Evolutionary conservation across 305 asterid genomes (phyloP).

Genomic region (Salvia sclarea): DNA sequence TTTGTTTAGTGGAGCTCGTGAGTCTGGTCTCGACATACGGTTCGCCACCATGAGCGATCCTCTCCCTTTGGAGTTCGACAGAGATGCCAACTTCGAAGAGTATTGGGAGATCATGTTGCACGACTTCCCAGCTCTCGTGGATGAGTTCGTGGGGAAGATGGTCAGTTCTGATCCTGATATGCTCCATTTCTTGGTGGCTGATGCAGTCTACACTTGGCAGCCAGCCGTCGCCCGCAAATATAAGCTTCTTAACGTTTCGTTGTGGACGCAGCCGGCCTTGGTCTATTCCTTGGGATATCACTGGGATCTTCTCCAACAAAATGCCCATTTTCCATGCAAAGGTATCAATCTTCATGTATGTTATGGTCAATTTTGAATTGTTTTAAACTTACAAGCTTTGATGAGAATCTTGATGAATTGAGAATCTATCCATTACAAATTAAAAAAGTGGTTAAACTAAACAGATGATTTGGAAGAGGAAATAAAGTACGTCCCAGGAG

Average conservation of each 20-base stretch:
- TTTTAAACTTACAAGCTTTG: too few species aligned
- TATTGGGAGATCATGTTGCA: slow-evolving; percentile 34
- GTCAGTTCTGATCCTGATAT: slow-evolving; percentile 21
- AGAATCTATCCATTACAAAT: too few species aligned
- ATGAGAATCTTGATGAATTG: too few species aligned
- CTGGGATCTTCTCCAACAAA: slow-evolving; percentile 42
- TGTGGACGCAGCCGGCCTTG: slow-evolving; percentile 58
- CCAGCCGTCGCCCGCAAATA: slow-evolving; percentile 44
- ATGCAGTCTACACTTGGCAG: slow-evolving; percentile 45
- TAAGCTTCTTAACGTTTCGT: slow-evolving; percentile 47
- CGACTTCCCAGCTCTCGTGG: slow-evolving; percentile 43
- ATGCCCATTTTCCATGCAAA: slow-evolving; percentile 49
- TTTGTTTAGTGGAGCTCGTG: slow-evolving; percentile 40
- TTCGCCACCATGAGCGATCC: slow-evolving; percentile 48
- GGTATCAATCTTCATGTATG: too few species aligned
- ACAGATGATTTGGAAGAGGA: slow-evolving; percentile 46
- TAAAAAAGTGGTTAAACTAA: too few species aligned
- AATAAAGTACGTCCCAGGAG: slow-evolving; percentile 64
- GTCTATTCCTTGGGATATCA: slow-evolving; percentile 46
- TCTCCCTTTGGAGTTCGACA: slow-evolving; percentile 42
- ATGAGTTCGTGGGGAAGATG: slow-evolving; percentile 42
- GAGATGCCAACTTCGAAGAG: slow-evolving; percentile 39
- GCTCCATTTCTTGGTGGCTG: slow-evolving; percentile 45
- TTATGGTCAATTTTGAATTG: too few species aligned
- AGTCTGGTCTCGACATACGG: slow-evolving; percentile 51